These are phyloP conservation scores for Daldinia concentrica DNA, from an alignment of 495 filamentous ascomycete genomes.

Conservation along the genomic window DNA sequence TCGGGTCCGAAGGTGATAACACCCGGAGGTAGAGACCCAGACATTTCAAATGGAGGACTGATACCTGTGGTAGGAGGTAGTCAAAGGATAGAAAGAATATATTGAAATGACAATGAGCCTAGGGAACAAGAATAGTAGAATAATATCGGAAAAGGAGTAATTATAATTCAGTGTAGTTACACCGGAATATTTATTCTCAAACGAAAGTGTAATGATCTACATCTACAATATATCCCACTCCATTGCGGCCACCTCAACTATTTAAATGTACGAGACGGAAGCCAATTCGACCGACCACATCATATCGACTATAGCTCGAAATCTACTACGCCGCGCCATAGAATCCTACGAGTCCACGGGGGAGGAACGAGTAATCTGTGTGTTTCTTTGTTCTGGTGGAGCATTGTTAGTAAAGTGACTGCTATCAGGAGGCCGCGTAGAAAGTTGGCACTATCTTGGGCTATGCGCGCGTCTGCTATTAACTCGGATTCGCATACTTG, in stretches of 20 bases:
- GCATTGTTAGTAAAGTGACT: background rate
- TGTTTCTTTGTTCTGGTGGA: background rate
- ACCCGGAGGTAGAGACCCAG: background rate
- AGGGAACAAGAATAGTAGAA: too few relatives aligned
- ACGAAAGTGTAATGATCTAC: background rate
- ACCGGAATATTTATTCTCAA: background rate
- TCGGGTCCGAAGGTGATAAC: background rate
- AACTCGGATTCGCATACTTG: background rate
- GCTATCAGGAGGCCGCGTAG: background rate
- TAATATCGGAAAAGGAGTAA: background rate
- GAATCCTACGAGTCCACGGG: background rate
- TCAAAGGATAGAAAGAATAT: too few relatives aligned
- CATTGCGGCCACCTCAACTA: background rate
- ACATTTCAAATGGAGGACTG: background rate
- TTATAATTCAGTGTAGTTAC: background rate
- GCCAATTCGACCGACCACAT: background rate
- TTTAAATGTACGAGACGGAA: background rate
- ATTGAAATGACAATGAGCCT: too few relatives aligned
- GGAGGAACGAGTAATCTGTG: background rate
- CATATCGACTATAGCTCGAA: background rate
- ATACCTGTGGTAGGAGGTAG: too few relatives aligned
- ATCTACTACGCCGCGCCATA: background rate
- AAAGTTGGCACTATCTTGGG: background rate
- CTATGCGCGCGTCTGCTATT: background rate
- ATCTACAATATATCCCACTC: background rate